Conservation (phyloP, 1,284 basidiomycete species). For the Apiotrichum domesticum region DNA sequence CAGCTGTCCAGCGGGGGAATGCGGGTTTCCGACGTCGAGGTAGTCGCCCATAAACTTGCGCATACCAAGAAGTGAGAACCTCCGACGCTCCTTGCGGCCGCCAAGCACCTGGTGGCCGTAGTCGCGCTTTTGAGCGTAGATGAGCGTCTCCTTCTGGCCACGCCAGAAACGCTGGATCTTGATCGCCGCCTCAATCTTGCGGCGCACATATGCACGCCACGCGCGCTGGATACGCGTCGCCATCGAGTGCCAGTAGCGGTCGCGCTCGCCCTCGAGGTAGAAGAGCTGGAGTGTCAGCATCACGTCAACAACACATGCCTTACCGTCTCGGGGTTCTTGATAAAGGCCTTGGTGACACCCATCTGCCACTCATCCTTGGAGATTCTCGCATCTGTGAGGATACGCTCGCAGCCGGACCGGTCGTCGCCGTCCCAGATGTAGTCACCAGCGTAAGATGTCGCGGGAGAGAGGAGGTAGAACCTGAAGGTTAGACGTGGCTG, state of each 20-base stretch:
- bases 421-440: slow-evolving; percentile 94
- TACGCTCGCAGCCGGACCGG: slow-evolving; percentile 85
- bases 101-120: slow-evolving; percentile 90
- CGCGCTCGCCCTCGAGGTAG: slow-evolving; percentile 96
- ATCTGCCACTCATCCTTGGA: slow-evolving; percentile 98
- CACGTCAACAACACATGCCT: neutral
- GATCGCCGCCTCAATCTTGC: slow-evolving; percentile 89
- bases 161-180: slow-evolving; percentile 98
- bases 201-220: slow-evolving; percentile 90
- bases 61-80: slow-evolving; percentile 90
- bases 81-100: slow-evolving; percentile 84
- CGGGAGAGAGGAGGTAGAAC: slow-evolving; percentile 91
- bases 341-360: slow-evolving; percentile 97
- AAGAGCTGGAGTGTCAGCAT: slow-evolving; percentile 58
- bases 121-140: slow-evolving; percentile 81
- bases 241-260: slow-evolving; percentile 99
- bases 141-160: slow-evolving; percentile 90
- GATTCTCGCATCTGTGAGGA: slow-evolving; percentile 91
- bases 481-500: slow-evolving; percentile 25
- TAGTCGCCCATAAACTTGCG: slow-evolving; percentile 97
- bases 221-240: slow-evolving; percentile 92
- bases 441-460: slow-evolving; percentile 96
- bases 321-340: slow-evolving; percentile 93
- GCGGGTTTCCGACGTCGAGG: slow-evolving; percentile 71
- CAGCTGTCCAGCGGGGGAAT: slow-evolving; percentile 73